Evolutionary conservation across 2,329 filamentous ascomycete species (phyloP).

Genomic region (Cercospora zeina): DNA sequence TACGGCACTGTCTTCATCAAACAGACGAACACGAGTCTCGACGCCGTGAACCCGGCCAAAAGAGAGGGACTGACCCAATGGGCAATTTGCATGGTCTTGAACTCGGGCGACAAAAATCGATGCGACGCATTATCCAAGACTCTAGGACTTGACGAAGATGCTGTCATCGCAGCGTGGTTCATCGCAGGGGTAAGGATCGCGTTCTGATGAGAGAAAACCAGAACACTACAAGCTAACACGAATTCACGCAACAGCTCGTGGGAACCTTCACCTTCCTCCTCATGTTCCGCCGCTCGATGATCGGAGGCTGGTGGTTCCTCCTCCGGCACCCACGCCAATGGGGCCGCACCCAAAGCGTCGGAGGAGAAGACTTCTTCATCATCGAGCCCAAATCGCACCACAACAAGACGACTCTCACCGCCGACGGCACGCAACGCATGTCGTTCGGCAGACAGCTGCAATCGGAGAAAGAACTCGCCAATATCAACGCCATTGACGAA

Average conservation of each 20-base stretch:
- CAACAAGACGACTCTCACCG: background rate
- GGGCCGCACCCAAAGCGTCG: slow-evolving; percentile 16
- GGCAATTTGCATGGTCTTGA: slow-evolving; percentile 62
- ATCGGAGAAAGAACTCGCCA: slow-evolving; percentile 14
- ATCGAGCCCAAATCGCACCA: background rate
- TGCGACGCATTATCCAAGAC: slow-evolving; percentile 60
- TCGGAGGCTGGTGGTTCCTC: slow-evolving; percentile 72
- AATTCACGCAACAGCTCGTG: slow-evolving; percentile 58
- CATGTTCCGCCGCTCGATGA: slow-evolving; percentile 73
- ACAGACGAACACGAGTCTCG: slow-evolving; percentile 59
- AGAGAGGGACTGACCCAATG: slow-evolving; percentile 59
- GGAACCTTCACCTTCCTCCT: slow-evolving; percentile 76
- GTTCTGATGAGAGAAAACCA: background rate
- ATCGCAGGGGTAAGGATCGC: slow-evolving; percentile 55
- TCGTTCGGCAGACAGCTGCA: slow-evolving; percentile 24
- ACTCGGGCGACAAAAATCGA: slow-evolving; percentile 59
- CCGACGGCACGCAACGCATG: slow-evolving; percentile 21
- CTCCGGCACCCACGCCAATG: slow-evolving; percentile 25
- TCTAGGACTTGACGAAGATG: slow-evolving; percentile 60
- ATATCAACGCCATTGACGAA: slow-evolving; percentile 2
- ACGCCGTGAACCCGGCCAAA: slow-evolving; percentile 52
- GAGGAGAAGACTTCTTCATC: slow-evolving; percentile 24
- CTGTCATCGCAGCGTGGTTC: slow-evolving; percentile 70
- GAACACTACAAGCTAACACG: background rate
- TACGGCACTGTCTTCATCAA: slow-evolving; percentile 79